phyloP scores from a whole-genome alignment of 805 yeast species.

The Wickerhamomyces kurtzmanii region DNA sequence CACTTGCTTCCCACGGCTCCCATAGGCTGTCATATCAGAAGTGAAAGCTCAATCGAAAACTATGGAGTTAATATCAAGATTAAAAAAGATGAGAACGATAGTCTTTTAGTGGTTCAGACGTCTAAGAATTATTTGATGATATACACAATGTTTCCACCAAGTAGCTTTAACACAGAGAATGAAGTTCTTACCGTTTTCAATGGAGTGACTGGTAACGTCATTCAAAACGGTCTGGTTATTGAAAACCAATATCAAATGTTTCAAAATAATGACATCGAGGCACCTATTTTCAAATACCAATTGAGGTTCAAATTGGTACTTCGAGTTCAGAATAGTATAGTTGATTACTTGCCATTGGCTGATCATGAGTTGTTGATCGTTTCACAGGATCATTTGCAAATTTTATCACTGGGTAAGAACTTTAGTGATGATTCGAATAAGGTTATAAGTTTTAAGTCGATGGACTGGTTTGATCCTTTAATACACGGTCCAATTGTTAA shows the following conservation, averaged over 20 bases:
- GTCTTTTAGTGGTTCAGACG: constrained; percentile 23
- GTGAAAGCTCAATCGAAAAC: constrained; percentile 21
- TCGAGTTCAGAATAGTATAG: constrained; percentile 14
- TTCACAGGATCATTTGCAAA: constrained; percentile 8
- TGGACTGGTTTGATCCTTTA: constrained; percentile 1
- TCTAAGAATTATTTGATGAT: constrained; percentile 24
- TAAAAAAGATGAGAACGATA: constrained; percentile 17
- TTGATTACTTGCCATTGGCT: constrained; percentile 11
- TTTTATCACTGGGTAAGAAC: constrained; percentile 9
- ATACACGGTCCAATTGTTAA: background rate
- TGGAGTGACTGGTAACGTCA: constrained; percentile 7
- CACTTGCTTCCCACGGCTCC: constrained; percentile 23
- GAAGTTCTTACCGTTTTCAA: constrained; percentile 12
- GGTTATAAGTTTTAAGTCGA: constrained; percentile 1
- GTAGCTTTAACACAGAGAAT: constrained; percentile 4
- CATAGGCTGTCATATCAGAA: constrained; percentile 23
- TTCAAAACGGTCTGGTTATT: constrained; percentile 16
- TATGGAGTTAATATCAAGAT: constrained; percentile 26
- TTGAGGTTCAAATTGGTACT: constrained; percentile 16
- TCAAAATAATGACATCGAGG: constrained; percentile 9
- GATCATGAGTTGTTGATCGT: constrained; percentile 8
- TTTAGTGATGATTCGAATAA: constrained; percentile 5
- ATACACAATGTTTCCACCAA: constrained; percentile 16
- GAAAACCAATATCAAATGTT: constrained; percentile 7
- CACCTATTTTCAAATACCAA: constrained; percentile 11